Base-by-base conservation (phyloP, 2,329 filamentous ascomycete species). In the Diaporthe nobilis region DNA sequence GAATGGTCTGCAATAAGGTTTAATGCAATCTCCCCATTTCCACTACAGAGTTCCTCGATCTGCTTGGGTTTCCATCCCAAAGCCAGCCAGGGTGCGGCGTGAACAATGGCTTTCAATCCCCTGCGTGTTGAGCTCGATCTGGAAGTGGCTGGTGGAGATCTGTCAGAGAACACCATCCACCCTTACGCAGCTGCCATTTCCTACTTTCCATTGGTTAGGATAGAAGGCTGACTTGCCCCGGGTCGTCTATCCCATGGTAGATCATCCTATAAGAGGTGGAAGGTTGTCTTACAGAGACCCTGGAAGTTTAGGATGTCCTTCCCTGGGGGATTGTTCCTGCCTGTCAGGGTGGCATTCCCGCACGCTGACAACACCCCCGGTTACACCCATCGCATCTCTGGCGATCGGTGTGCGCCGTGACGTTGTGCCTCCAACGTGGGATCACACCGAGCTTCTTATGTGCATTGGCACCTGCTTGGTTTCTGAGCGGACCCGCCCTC, bases 401-500 rank as follows among this genome's bases (percentile, higher is more conserved):
- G 31, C 47, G 22, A 20, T 68, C 20, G 49, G 65, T 53, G 28
- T 68, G 22, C 47, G 12, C 44, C 31, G 31, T 68, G 20, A 51
- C 44, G 44, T 68, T 39, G 63, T 68, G 63, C 31, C 25, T 31
- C 44, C 44, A 49, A 51, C 8, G 20, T 68, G 63, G 63, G 28
- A 51, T 68, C 63, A 68, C 44, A 68, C 63, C 65, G 65, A 68
- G 65, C 34, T 39, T 53, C n/a, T 25, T 34, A 42, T 68, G 65
- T 39, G 47, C 47, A 53, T 53, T 68, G 22, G 65, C 65, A 68
- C 47, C 13, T 37, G 13, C 47, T 68, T 42, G 44, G 47, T 53
- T 68, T 53, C 65, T 28, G 31, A 17, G 39, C 44, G 22, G 31
- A 9, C 47, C 47, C 28, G 31, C 65, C 42, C 61, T 49, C 42